phyloP scores from a whole-genome alignment of 371 early-diverging fungal species.

The Apophysomyces sp. region DNA sequence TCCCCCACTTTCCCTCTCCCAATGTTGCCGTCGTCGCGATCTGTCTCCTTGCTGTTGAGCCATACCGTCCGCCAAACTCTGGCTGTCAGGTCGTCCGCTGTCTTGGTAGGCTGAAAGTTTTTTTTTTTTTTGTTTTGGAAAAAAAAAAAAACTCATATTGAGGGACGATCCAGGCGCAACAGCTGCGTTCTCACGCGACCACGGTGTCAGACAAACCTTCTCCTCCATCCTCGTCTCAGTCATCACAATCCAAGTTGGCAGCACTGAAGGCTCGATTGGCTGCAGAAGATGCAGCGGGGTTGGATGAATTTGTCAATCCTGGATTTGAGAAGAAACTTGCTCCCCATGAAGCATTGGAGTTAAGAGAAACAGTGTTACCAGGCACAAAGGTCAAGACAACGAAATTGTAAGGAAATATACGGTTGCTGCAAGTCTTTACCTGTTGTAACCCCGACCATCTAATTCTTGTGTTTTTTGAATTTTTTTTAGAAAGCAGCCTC shows the following conservation, averaged over 20 bases:
- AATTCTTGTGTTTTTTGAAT: background rate
- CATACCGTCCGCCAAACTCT: background rate
- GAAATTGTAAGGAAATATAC: conserved; percentile 34
- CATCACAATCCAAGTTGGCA: conserved; percentile 47
- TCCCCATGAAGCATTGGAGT: conserved; percentile 64
- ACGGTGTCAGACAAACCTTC: conserved; percentile 28
- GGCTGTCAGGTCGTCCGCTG: background rate
- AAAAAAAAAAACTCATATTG: background rate
- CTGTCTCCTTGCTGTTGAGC: background rate
- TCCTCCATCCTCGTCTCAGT: conserved; percentile 18
- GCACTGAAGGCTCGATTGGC: conserved; percentile 44
- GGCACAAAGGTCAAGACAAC: conserved; percentile 43
- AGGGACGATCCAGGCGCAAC: conserved; percentile 11
- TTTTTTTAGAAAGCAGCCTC: conserved; percentile 52
- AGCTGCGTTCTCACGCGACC: conserved; percentile 24
- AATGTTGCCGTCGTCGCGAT: background rate
- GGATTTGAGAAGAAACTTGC: conserved; percentile 55
- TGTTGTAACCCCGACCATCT: background rate
- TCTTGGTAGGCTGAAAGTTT: background rate
- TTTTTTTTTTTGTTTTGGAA: background rate
- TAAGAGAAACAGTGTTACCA: conserved; percentile 55
- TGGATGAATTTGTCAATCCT: conserved; percentile 70
- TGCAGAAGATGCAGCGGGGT: conserved; percentile 51
- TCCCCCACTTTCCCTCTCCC: background rate
- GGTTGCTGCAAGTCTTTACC: background rate